These are phyloP conservation scores for Cercophora samala DNA, from an alignment of 495 filamentous ascomycete species.

Conservation along the genomic window DNA sequence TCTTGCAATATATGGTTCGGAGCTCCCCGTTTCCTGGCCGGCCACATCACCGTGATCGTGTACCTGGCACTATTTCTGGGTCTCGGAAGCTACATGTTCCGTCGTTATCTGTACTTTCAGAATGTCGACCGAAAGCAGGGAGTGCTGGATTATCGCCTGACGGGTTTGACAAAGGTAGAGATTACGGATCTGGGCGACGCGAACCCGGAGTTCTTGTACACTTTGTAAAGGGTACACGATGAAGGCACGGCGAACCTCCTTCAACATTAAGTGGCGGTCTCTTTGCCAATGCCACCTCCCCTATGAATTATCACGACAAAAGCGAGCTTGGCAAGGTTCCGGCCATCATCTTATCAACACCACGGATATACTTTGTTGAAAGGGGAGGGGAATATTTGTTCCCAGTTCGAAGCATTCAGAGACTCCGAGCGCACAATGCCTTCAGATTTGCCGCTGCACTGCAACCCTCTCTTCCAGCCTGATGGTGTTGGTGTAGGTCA, in stretches of 20 bases:
- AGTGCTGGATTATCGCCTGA: conserved; percentile 64
- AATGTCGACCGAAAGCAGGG: conserved; percentile 60
- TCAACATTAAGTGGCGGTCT: too few relatives aligned
- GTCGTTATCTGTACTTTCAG: conserved; percentile 58
- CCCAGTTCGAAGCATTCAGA: too few relatives aligned
- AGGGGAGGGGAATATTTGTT: neutral
- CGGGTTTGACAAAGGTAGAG: conserved; percentile 57
- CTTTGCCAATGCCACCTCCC: too few relatives aligned
- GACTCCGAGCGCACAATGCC: too few relatives aligned
- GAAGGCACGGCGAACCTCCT: too few relatives aligned
- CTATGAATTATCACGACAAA: too few relatives aligned
- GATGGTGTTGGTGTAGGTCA: neutral
- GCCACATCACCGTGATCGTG: conserved; percentile 47
- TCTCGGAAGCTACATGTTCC: conserved; percentile 58
- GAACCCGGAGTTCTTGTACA: conserved; percentile 78
- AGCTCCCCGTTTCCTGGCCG: conserved; percentile 44
- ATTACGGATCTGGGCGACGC: conserved; percentile 64
- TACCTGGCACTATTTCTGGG: conserved; percentile 51
- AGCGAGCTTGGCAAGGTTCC: too few relatives aligned
- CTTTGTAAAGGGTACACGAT: conserved; percentile 33
- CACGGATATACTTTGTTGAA: too few relatives aligned
- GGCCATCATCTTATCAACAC: too few relatives aligned
- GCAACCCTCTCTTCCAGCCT: neutral
- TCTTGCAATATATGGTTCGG: conserved; percentile 64
- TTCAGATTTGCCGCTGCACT: neutral